Conservation (phyloP, 257 asterid genomes). For the Solanum piurae region DNA sequence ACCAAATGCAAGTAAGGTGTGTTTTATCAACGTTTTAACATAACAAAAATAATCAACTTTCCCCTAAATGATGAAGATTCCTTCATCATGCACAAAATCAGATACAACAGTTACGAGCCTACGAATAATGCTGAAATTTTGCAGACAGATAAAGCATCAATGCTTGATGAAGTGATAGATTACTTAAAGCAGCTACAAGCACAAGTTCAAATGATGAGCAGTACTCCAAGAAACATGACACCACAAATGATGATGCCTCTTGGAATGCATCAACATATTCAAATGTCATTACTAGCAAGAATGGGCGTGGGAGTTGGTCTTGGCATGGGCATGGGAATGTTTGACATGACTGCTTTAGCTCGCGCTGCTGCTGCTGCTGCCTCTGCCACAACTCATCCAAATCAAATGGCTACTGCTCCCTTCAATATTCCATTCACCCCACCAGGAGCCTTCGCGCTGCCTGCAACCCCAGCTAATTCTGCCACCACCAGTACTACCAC, state of each 20-base stretch:
- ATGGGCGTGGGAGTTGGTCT: slow-evolving; percentile 38
- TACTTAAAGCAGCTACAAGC: slow-evolving; percentile 58
- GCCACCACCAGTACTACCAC: neutral
- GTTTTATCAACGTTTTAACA: neutral
- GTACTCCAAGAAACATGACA: slow-evolving; percentile 22
- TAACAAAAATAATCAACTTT: neutral
- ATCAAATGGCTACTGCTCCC: neutral
- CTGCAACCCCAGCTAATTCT: slow-evolving; percentile 6
- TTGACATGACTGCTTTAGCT: slow-evolving; percentile 23
- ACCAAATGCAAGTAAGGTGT: slow-evolving; percentile 73
- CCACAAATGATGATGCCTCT: slow-evolving; percentile 49
- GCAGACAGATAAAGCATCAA: slow-evolving; percentile 76
- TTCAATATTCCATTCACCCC: slow-evolving; percentile 22
- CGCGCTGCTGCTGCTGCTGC: slow-evolving; percentile 13
- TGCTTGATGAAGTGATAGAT: slow-evolving; percentile 64
- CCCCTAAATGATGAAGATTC: neutral
- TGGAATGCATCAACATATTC: slow-evolving; percentile 53
- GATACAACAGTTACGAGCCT: neutral
- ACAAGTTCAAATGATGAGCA: slow-evolving; percentile 51
- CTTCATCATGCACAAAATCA: neutral
- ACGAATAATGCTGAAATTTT: neutral
- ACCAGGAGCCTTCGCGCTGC: slow-evolving; percentile 22
- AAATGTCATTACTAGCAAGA: slow-evolving; percentile 52
- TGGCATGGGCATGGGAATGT: slow-evolving; percentile 33
- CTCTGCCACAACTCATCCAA: slow-evolving; percentile 11